Evolutionary conservation across 163 green algal genomes (phyloP), one percentile per base, ranked within the genome.

Genomic region (Dunaliella salina): DNA sequence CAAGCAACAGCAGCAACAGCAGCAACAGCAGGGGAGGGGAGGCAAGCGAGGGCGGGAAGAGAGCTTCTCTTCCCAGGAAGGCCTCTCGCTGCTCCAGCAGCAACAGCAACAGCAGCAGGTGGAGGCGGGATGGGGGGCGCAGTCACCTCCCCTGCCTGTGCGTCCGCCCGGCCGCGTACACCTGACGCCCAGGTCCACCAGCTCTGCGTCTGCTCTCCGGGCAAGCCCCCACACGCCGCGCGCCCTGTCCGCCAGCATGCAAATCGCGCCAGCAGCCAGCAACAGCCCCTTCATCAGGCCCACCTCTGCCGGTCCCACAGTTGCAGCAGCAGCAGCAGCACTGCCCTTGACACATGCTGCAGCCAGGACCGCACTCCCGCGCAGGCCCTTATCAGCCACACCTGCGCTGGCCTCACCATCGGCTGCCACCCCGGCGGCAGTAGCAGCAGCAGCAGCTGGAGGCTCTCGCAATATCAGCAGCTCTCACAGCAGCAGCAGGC

Each of bases 1-100:
- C 26, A 35, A 83, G 75, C 84, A 33, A 22, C 86, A 89, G 82
- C 86, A 86, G 75, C 63, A 83, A 26, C 63, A 80, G 33, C 81
- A 81, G 80, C 80, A 86, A 59, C 29, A 72, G 80, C 33, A 85
- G 85, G 32, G 63, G 33, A 33, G 75, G 82, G 32, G 40, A 8
- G 40, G 40, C 4, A 50, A 50, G 40, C 40, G 40, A 8, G 40
- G 40, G 40, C 40, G 40, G 40, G 40, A 50, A 15, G 40, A 50
- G 8, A 50, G 40, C 40, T 50, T 8, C n/a, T n/a, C n/a, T 8
- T 50, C 40, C 40, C 40, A 50, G 8, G 40, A 50, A 8, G 40
- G 40, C 4, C 40, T 50, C 4, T 8, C 40, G 40, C 8, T 50
- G 40, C 40, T 8, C 3, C 59, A 81, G 83, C 33, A 34, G 32